These are phyloP conservation scores for Jamesozyma hellenica DNA, from an alignment of 805 yeast species.

Conservation along the genomic window DNA sequence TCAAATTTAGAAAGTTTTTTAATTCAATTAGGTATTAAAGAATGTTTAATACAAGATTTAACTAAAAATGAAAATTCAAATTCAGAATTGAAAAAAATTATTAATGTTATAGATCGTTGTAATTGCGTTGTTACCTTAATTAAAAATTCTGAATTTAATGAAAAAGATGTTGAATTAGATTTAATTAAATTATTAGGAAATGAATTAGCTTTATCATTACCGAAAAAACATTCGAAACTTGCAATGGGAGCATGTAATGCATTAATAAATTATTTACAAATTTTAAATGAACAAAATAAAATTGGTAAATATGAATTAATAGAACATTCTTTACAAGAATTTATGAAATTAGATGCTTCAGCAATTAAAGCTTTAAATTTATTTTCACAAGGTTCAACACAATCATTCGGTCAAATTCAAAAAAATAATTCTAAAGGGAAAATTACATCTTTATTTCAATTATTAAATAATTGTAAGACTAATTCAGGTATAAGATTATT, in stretches of 20 bases:
- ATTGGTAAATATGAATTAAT: constrained; percentile 47
- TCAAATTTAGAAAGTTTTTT: constrained; percentile 78
- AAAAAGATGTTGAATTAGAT: constrained; percentile 69
- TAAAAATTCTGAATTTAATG: constrained; percentile 46
- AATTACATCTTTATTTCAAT: constrained; percentile 62
- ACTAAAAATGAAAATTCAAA: constrained; percentile 14
- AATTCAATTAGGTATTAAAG: constrained; percentile 84
- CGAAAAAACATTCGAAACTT: constrained; percentile 20
- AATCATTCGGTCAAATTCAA: constrained; percentile 13
- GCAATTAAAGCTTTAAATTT: constrained; percentile 82
- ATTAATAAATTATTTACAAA: constrained; percentile 53
- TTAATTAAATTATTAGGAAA: constrained; percentile 57
- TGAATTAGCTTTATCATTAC: constrained; percentile 30
- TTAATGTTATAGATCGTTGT: constrained; percentile 67
- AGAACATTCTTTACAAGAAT: constrained; percentile 64
- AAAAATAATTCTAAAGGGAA: constrained; percentile 22
- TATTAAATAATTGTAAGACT: constrained; percentile 81
- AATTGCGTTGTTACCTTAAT: constrained; percentile 59
- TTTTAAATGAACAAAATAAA: constrained; percentile 47
- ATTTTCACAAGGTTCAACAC: constrained; percentile 44
- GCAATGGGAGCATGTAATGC: constrained; percentile 36
- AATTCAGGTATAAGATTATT: constrained; percentile 80
- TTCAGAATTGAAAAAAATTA: constrained; percentile 49
- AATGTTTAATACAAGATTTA: constrained; percentile 51
- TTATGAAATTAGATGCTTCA: constrained; percentile 83